phyloP scores from a whole-genome alignment of 2,329 filamentous ascomycete genomes.

The Talaromyces verruculosus region DNA sequence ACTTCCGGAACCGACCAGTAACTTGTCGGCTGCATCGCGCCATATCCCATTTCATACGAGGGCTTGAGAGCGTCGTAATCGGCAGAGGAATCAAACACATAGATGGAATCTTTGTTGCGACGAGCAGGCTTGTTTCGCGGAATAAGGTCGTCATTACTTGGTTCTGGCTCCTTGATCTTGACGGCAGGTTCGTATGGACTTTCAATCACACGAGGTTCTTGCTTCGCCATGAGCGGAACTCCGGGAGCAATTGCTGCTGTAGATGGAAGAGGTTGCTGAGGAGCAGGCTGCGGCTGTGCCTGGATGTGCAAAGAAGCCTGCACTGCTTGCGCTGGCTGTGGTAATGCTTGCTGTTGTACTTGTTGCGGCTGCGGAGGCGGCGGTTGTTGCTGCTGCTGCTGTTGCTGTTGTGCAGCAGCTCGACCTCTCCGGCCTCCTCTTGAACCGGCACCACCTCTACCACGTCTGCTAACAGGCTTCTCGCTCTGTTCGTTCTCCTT shows the following conservation, averaged over 20 bases:
- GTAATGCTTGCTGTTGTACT: slow-evolving; percentile 20
- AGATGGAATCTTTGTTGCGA: slow-evolving; percentile 36
- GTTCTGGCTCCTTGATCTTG: slow-evolving; percentile 32
- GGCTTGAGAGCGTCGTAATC: slow-evolving; percentile 33
- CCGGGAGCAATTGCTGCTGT: slow-evolving; percentile 26
- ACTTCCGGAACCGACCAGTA: slow-evolving; percentile 56
- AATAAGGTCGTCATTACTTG: slow-evolving; percentile 26
- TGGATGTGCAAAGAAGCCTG: slow-evolving; percentile 18
- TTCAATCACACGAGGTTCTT: slow-evolving; percentile 18
- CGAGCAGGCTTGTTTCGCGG: slow-evolving; percentile 33
- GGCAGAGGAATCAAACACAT: slow-evolving; percentile 36
- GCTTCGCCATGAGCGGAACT: slow-evolving; percentile 24
- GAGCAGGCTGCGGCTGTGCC: slow-evolving; percentile 21
- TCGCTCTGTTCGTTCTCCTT: slow-evolving; percentile 40
- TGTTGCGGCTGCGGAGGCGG: slow-evolving; percentile 19
- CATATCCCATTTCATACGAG: slow-evolving; percentile 34
- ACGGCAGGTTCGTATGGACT: slow-evolving; percentile 7
- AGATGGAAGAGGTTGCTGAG: slow-evolving; percentile 26
- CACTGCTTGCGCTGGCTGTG: slow-evolving; percentile 22
- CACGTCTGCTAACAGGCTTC: slow-evolving; percentile 37
- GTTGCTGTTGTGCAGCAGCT: slow-evolving; percentile 25
- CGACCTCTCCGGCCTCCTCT: slow-evolving; percentile 39
- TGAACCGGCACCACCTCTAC: slow-evolving; percentile 33
- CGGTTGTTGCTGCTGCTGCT: slow-evolving; percentile 22
- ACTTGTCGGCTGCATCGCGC: slow-evolving; percentile 47